A percentile compares a stretch with the other conserved stretches of the same genome.
Conservation (phyloP, 163 green algal genomes). For the Picocystis sp. region DNA sequence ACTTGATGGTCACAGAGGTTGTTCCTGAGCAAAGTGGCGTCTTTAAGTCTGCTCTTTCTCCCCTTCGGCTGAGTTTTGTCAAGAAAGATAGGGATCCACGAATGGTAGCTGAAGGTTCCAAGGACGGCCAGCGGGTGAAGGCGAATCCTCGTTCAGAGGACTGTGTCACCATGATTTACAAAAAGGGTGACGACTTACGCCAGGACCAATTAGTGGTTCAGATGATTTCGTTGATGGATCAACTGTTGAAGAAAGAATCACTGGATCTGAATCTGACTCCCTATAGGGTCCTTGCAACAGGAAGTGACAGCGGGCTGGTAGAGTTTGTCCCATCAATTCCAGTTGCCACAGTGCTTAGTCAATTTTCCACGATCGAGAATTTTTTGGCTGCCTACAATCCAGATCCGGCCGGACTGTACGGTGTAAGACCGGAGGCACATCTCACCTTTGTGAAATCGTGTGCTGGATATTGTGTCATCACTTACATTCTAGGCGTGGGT, state of each 20-base stretch:
- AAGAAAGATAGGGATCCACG: constrained; percentile 1
- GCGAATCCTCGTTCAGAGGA: constrained; percentile 1
- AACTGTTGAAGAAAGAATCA: constrained; percentile 84
- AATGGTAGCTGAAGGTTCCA: background rate
- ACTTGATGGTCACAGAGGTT: constrained; percentile 31
- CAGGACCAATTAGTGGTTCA: constrained; percentile 65
- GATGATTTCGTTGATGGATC: constrained; percentile 94
- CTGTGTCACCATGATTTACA: constrained; percentile 77
- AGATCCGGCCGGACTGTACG: constrained; percentile 13
- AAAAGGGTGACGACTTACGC: constrained; percentile 89
- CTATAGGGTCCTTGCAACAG: constrained; percentile 88
- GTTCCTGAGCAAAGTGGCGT: constrained; percentile 51
- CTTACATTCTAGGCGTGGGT: constrained; percentile 87
- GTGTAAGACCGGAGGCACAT: background rate
- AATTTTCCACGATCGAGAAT: constrained; percentile 64
- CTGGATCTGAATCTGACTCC: constrained; percentile 84
- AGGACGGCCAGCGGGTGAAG: background rate
- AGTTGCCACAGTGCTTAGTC: constrained; percentile 31
- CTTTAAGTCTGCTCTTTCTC: constrained; percentile 75
- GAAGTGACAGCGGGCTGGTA: constrained; percentile 66
- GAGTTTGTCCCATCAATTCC: constrained; percentile 64
- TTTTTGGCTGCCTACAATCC: constrained; percentile 52
- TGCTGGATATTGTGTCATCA: constrained; percentile 86
- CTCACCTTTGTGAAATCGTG: constrained; percentile 60
- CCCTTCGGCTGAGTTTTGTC: constrained; percentile 59